Percentiles rank a stretch among this genome's conserved stretches.
Conservation (phyloP, 1,284 basidiomycete genomes). For the Ustilago vetiveriae region DNA sequence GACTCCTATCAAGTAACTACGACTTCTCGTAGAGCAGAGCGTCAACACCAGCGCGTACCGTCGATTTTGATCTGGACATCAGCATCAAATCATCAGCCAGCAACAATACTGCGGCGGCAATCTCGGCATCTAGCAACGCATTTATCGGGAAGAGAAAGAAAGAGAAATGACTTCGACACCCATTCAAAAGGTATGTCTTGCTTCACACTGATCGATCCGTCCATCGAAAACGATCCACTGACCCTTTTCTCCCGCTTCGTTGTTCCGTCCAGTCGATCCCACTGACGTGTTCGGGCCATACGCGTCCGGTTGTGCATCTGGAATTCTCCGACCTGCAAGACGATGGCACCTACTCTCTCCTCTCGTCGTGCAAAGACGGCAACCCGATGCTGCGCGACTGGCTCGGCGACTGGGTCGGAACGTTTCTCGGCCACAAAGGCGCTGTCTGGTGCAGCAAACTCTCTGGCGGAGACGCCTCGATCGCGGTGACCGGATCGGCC, state of each 20-base stretch:
- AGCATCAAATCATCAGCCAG: no score
- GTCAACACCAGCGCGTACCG: no score
- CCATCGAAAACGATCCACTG: no score
- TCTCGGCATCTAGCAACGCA: no score
- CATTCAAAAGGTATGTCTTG: no score
- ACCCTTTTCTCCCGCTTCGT: no score
- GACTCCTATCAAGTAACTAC: no score
- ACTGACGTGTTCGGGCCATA: slow-evolving; percentile 72
- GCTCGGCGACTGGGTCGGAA: slow-evolving; percentile 96
- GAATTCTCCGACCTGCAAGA: slow-evolving; percentile 83
- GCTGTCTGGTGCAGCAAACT: slow-evolving; percentile 98
- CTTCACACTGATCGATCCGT: background rate
- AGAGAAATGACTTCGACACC: background rate
- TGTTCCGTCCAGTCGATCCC: slow-evolving; percentile 68
- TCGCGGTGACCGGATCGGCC: slow-evolving; percentile 91
- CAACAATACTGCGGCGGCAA: no score
- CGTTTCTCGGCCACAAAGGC: slow-evolving; percentile 96
- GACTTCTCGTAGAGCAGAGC: no score
- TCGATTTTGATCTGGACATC: no score
- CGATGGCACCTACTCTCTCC: slow-evolving; percentile 69
- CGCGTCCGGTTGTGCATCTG: slow-evolving; percentile 87
- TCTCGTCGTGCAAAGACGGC: slow-evolving; percentile 66
- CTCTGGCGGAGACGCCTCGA: slow-evolving; percentile 74
- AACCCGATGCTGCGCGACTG: slow-evolving; percentile 66
- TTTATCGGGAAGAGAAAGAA: no score